A percentile compares a stretch with the other conserved stretches of the same genome.
phyloP scores from a whole-genome alignment of 1,284 basidiomycete genomes.

The Athelia sp. region DNA sequence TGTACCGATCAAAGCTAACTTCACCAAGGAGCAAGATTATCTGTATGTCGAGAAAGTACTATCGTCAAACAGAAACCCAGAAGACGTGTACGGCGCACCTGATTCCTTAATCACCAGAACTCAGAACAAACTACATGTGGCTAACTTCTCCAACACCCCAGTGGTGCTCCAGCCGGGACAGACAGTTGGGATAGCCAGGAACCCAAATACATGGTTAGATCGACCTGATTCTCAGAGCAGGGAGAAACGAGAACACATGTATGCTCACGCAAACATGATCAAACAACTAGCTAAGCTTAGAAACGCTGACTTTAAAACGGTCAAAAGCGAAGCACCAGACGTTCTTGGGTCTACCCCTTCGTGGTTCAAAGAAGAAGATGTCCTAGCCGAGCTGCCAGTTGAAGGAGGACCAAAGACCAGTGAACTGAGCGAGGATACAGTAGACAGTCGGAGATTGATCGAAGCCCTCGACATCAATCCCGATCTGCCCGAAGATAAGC shows the following conservation, averaged over 20 bases:
- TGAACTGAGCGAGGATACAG: no score
- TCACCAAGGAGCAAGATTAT: background rate
- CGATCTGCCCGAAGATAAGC: no score
- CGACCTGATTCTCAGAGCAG: background rate
- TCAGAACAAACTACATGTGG: conserved; percentile 12
- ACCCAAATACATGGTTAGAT: conserved; percentile 15
- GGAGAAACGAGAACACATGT: background rate
- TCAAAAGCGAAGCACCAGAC: no score
- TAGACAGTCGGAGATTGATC: no score
- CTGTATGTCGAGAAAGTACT: background rate
- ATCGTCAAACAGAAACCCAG: background rate
- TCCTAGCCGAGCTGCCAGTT: conserved; percentile 2
- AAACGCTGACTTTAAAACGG: background rate
- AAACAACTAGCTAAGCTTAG: background rate
- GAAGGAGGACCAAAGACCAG: no score
- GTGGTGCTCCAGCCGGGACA: conserved; percentile 13
- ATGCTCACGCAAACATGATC: background rate
- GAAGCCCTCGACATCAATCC: no score
- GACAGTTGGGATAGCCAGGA: conserved; percentile 9
- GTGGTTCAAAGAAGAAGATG: no score
- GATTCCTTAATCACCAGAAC: conserved; percentile 13
- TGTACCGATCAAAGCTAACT: background rate
- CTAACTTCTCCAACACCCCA: conserved; percentile 15
- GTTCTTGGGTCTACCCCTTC: no score
- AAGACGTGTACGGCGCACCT: conserved; percentile 14